Percentiles rank a stretch among this genome's conserved stretches.
phyloP scores from a whole-genome alignment of 179 eudicot genomes.

The Patellifolia procumbens region DNA sequence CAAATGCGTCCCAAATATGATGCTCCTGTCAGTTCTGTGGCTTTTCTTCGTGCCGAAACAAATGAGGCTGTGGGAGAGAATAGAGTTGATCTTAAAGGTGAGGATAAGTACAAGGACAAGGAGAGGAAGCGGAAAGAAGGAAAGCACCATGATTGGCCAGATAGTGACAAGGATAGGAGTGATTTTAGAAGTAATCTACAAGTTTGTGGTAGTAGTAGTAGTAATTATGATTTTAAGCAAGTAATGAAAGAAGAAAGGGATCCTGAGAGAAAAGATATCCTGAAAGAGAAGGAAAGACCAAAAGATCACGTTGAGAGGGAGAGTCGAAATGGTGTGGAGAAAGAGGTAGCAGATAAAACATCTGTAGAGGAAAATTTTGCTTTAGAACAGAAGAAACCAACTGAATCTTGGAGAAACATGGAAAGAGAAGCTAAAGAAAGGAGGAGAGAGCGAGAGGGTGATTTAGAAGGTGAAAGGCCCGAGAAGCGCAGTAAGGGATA shows the following conservation, averaged over 20 bases:
- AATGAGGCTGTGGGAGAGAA: slow-evolving; percentile 82
- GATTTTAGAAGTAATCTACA: slow-evolving; percentile 59
- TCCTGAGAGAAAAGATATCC: slow-evolving; percentile 62
- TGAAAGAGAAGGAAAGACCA: slow-evolving; percentile 62
- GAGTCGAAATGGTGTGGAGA: slow-evolving; percentile 50
- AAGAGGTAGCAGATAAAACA: slow-evolving; percentile 56
- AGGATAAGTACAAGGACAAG: slow-evolving; percentile 76
- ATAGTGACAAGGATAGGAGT: slow-evolving; percentile 65
- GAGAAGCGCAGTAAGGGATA: slow-evolving; percentile 64
- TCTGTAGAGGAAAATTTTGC: slow-evolving; percentile 45
- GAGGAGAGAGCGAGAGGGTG: slow-evolving; percentile 80
- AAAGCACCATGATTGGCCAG: slow-evolving; percentile 80
- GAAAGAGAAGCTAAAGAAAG: slow-evolving; percentile 73
- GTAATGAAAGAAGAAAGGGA: slow-evolving; percentile 61
- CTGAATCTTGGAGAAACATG: slow-evolving; percentile 58
- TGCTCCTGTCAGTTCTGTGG: slow-evolving; percentile 10
- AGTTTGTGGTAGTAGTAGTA: slow-evolving; percentile 43
- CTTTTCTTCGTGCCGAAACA: slow-evolving; percentile 32
- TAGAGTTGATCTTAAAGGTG: slow-evolving; percentile 66
- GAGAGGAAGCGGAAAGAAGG: slow-evolving; percentile 84
- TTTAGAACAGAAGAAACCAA: slow-evolving; percentile 65
- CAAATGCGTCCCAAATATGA: slow-evolving; percentile 48
- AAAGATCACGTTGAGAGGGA: slow-evolving; percentile 71
- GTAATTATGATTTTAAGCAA: slow-evolving; percentile 61
- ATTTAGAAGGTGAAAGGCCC: slow-evolving; percentile 74